Evolutionary conservation across 2,329 filamentous ascomycete genomes (phyloP), one percentile per base, ranked within the genome.

Genomic region (Colletotrichum incanum): DNA sequence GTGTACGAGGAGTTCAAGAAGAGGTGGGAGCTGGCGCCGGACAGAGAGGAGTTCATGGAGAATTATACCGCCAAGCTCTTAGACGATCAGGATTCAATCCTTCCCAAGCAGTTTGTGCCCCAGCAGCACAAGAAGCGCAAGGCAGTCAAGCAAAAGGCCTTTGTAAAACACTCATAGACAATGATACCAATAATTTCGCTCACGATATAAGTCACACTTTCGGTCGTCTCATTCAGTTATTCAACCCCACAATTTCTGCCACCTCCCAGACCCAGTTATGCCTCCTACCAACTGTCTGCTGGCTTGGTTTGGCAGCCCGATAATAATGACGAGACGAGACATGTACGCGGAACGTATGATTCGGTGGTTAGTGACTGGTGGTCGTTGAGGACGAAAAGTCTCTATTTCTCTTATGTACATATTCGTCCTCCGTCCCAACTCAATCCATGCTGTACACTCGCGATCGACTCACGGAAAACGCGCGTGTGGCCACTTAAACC

Each of bases 1-100:
- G 86, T 89, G 4, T 94, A 88, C 76, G 84, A 86, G 31, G 79
- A 81, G 31, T 77, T 91, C 67, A 83, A 82, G 45, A 75, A 79
- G 50, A 82, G 86, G 45, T 91, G 88, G 87, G 77, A 84, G 20
- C 79, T 87, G 50, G 78, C 80, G 3, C 66, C 78, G 18, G 79
- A 80, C 7, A 83, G 85, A 26, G 78, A 83, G 52, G 79, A 83
- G 37, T 88, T 88, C 63, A 84, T 89, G 81, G 78, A 87, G 26
- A 79, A 82, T 14, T 81, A 87, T 56, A 76, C 88, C 50, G 80
- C 85, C 52, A 82, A 79, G 39, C 80, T 87, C 39, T 76, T 88
- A 56, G 77, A 78, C 5, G 79, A 78, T 39, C 76, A 74, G 45
- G 78, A 80, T 55, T 67, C 62, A 20, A 45, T 47, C 58, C 61